Percentiles rank a stretch among this genome's conserved stretches.
Evolutionary conservation across 768 basidiomycete genomes (phyloP).

Genomic region (Strobilomyces confusus): DNA sequence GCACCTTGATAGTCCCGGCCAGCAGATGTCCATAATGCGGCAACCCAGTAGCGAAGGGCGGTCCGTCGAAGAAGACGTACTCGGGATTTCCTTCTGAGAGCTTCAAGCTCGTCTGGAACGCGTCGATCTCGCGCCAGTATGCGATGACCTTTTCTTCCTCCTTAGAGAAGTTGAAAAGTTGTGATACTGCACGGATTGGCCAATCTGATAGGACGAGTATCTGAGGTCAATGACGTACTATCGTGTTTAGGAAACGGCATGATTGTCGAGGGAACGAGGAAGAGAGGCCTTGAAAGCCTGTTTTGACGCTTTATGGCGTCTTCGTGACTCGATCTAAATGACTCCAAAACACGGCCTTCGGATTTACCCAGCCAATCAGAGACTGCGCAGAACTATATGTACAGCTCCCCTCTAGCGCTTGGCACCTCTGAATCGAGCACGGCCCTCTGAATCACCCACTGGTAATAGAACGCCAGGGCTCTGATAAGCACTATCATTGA

Average conservation of each 20-base stretch:
- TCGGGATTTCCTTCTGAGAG: slow-evolving; percentile 87
- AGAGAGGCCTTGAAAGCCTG: background rate
- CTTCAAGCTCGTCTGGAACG: slow-evolving; percentile 91
- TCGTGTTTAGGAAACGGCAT: slow-evolving; percentile 75
- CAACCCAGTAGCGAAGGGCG: slow-evolving; percentile 94
- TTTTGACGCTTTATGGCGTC: background rate
- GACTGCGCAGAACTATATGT: too few species aligned
- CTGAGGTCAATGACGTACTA: slow-evolving; percentile 42
- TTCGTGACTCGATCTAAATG: slow-evolving; percentile 16
- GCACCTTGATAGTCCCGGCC: slow-evolving; percentile 89
- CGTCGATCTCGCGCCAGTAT: slow-evolving; percentile 96
- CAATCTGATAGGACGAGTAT: slow-evolving; percentile 3
- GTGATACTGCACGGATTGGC: slow-evolving; percentile 49
- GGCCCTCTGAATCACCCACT: too few species aligned
- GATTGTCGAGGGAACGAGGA: slow-evolving; percentile 1
- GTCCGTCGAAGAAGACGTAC: slow-evolving; percentile 95
- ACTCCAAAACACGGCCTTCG: too few species aligned
- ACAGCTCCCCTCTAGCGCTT: too few species aligned
- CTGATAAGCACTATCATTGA: too few species aligned
- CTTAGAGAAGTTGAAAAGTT: slow-evolving; percentile 76
- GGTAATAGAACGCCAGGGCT: too few species aligned
- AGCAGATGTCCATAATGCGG: slow-evolving; percentile 96
- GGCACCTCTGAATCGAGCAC: too few species aligned
- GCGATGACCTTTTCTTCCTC: slow-evolving; percentile 88
- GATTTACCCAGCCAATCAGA: too few species aligned